These are phyloP conservation scores for Vitis hybrid DNA, from an alignment of 177 flowering plant genomes.

Conservation along the genomic window DNA sequence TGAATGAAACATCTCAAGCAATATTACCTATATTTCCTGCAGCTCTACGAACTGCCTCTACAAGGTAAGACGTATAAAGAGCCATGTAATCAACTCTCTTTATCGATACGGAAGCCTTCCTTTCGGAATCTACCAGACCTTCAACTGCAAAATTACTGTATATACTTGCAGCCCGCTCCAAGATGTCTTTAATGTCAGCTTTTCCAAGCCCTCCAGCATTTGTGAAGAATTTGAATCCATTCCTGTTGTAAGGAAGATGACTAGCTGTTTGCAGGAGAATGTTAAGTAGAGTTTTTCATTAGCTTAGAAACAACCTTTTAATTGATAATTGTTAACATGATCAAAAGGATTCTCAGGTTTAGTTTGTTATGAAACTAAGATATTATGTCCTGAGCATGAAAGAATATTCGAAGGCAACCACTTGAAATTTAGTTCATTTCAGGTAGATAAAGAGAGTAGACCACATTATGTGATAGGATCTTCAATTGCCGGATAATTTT, in stretches of 20 bases:
- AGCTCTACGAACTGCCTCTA: conserved; percentile 88
- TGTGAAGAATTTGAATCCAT: conserved; percentile 96
- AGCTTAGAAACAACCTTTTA: neutral
- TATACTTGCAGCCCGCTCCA: conserved; percentile 83
- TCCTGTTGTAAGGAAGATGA: conserved; percentile 97
- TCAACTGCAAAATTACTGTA: conserved; percentile 50
- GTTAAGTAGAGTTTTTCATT: neutral
- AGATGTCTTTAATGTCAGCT: conserved; percentile 83
- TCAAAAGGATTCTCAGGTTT: neutral
- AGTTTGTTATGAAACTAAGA: neutral
- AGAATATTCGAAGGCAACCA: neutral
- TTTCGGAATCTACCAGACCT: conserved; percentile 32
- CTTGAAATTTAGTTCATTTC: neutral
- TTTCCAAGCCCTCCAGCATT: conserved; percentile 93
- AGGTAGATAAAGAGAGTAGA: too few species aligned
- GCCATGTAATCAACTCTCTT: conserved; percentile 86
- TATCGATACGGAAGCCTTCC: conserved; percentile 45
- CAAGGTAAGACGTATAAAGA: conserved; percentile 83
- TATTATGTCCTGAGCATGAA: neutral
- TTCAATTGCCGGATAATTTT: neutral
- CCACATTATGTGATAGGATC: neutral
- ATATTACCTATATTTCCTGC: conserved; percentile 74
- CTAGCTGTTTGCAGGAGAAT: conserved; percentile 63
- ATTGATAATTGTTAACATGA: neutral
- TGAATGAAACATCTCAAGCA: conserved; percentile 4